A percentile compares a stretch with the other conserved stretches of the same genome.
Evolutionary conservation across 2,329 filamentous ascomycete species (phyloP).

Genomic region (Paecilomyces sp.): DNA sequence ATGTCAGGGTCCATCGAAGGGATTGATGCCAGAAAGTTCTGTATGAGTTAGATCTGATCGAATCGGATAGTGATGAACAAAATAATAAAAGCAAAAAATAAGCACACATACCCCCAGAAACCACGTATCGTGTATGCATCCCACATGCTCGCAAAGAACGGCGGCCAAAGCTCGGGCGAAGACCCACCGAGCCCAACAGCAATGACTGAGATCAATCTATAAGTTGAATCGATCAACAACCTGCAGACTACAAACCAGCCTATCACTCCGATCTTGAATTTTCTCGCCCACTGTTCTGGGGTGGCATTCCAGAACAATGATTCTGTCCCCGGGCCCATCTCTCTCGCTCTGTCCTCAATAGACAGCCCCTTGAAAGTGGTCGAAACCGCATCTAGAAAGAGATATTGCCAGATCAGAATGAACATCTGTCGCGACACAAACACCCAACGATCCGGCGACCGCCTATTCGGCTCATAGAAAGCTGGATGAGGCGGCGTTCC

Average conservation of each 20-base stretch:
- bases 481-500: neutral
- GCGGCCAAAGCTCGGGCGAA: constrained; percentile 13
- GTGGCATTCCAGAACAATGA: constrained; percentile 57
- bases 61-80: neutral
- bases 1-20: constrained; percentile 16
- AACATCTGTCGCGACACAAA: neutral
- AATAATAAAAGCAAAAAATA: neutral
- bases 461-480: neutral
- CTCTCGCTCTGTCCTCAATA: constrained; percentile 53
- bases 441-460: neutral
- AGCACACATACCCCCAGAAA: constrained; percentile 20
- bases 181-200: constrained; percentile 10
- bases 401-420: neutral
- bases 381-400: neutral
- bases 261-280: constrained; percentile 5
- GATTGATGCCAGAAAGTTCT: constrained; percentile 25
- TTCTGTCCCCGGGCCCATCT: constrained; percentile 44
- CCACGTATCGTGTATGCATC: constrained; percentile 18
- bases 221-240: constrained; percentile 12
- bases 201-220: constrained; percentile 13
- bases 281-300: constrained; percentile 8
- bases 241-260: constrained; percentile 10
- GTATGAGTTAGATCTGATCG: neutral
- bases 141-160: constrained; percentile 15
- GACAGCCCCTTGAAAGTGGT: constrained; percentile 64